These are phyloP conservation scores for Phytomonas sp. DNA, from an alignment of 208 protist species.

Conservation along the genomic window DNA sequence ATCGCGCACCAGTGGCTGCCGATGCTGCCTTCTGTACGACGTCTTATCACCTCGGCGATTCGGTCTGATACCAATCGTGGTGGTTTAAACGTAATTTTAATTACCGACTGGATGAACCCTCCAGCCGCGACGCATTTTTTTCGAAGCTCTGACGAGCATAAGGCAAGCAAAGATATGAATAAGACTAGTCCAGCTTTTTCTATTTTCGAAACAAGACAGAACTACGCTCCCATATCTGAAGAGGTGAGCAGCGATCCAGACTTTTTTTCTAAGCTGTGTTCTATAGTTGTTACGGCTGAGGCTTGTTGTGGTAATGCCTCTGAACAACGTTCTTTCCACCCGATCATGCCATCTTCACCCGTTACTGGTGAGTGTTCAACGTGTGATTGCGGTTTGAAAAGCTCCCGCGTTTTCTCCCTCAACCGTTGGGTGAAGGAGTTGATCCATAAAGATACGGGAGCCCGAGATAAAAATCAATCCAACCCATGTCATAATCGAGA, in stretches of 20 bases:
- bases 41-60: conserved; percentile 21
- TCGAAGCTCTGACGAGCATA: background rate
- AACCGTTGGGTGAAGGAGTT: background rate
- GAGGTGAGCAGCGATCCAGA: background rate
- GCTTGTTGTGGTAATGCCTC: background rate
- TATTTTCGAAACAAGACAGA: background rate
- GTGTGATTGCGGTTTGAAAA: background rate
- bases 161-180: background rate
- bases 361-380: background rate
- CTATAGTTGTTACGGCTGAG: background rate
- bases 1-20: conserved; percentile 40
- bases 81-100: conserved; percentile 31
- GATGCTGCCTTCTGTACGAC: conserved; percentile 20
- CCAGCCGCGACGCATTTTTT: background rate
- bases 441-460: background rate
- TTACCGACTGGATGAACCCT: conserved; percentile 43
- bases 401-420: background rate
- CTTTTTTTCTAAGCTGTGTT: background rate
- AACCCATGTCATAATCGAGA: background rate
- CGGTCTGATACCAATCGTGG: background rate
- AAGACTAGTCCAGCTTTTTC: background rate
- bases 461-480: background rate
- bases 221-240: background rate
- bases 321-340: background rate
- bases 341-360: background rate